phyloP scores from a whole-genome alignment of 2,329 filamentous ascomycete species.

The Balansia obtecta region DNA sequence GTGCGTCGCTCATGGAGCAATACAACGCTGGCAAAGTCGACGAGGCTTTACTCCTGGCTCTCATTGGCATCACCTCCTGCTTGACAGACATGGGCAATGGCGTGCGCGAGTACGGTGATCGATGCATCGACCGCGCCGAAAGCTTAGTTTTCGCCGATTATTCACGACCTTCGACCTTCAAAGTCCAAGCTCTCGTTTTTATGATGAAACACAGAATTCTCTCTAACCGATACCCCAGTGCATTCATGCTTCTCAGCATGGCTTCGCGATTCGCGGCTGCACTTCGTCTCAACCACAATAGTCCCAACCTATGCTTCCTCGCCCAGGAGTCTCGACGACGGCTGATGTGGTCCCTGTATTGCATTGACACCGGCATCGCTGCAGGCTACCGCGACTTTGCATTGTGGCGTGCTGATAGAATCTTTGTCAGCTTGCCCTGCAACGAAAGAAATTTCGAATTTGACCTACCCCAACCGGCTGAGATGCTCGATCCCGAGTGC shows the following conservation, averaged over 20 bases:
- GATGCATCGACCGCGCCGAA: slow-evolving; percentile 43
- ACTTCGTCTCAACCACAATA: slow-evolving; percentile 30
- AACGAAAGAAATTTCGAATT: slow-evolving; percentile 39
- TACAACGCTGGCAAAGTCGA: slow-evolving; percentile 45
- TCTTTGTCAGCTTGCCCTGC: slow-evolving; percentile 29
- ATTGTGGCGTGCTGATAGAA: slow-evolving; percentile 28
- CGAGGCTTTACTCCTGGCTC: slow-evolving; percentile 37
- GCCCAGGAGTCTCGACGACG: slow-evolving; percentile 30
- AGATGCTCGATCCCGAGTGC: slow-evolving; percentile 34
- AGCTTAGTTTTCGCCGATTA: slow-evolving; percentile 38
- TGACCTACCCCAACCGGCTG: slow-evolving; percentile 41
- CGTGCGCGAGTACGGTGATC: slow-evolving; percentile 38
- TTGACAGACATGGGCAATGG: slow-evolving; percentile 42
- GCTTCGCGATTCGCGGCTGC: slow-evolving; percentile 31
- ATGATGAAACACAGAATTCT: slow-evolving; percentile 33
- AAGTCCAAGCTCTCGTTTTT: slow-evolving; percentile 35
- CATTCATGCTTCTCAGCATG: slow-evolving; percentile 31
- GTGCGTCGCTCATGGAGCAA: slow-evolving; percentile 46
- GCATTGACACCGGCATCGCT: slow-evolving; percentile 29
- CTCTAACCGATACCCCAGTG: slow-evolving; percentile 29
- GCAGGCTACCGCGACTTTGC: slow-evolving; percentile 32
- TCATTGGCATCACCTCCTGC: slow-evolving; percentile 43
- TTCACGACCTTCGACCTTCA: slow-evolving; percentile 42
- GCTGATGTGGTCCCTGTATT: slow-evolving; percentile 32
- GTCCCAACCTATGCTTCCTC: slow-evolving; percentile 25